phyloP scores from a whole-genome alignment of 2,329 filamentous ascomycete species.

The Graphilbum ipis-grandicollis region DNA sequence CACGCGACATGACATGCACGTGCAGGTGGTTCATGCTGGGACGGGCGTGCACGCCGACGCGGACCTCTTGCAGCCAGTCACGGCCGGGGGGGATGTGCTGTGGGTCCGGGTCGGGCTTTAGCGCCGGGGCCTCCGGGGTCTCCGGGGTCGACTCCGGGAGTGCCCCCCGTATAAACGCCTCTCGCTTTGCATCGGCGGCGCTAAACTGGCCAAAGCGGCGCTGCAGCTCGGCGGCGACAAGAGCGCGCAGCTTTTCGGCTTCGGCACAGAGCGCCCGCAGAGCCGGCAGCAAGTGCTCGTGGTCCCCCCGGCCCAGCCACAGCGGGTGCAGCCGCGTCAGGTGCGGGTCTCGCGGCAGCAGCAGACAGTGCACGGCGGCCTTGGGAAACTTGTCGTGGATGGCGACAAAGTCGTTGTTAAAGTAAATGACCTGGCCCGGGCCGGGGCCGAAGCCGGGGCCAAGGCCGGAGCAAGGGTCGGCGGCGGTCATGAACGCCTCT shows the following conservation, averaged over 20 bases:
- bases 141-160: too few species aligned
- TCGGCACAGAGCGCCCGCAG: conserved; percentile 38
- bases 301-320: conserved; percentile 32
- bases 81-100: conserved; percentile 47
- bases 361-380: conserved; percentile 64
- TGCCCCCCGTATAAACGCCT: conserved; percentile 50
- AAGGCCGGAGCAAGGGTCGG: not conserved
- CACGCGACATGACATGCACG: conserved; percentile 69
- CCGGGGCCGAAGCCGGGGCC: not conserved
- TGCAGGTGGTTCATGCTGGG: conserved; percentile 90
- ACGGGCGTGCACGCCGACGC: conserved; percentile 65
- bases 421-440: conserved; percentile 39
- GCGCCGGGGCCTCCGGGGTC: conserved; percentile 26
- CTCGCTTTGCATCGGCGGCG: conserved; percentile 40
- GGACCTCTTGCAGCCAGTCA: conserved; percentile 62
- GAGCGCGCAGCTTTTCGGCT: conserved; percentile 36
- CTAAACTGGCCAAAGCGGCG: conserved; percentile 50
- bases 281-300: not conserved
- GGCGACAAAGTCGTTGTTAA: conserved; percentile 52
- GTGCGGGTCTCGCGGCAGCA: conserved; percentile 65
- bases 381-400: conserved; percentile 82
- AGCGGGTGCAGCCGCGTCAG: conserved; percentile 16
- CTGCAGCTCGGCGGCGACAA: conserved; percentile 61
- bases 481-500: conserved; percentile 30
- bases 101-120: conserved; percentile 15